A percentile compares a stretch with the other conserved stretches of the same genome.
Evolutionary conservation across 495 filamentous ascomycete genomes (phyloP).

Genomic region (Penicillium steckii): DNA sequence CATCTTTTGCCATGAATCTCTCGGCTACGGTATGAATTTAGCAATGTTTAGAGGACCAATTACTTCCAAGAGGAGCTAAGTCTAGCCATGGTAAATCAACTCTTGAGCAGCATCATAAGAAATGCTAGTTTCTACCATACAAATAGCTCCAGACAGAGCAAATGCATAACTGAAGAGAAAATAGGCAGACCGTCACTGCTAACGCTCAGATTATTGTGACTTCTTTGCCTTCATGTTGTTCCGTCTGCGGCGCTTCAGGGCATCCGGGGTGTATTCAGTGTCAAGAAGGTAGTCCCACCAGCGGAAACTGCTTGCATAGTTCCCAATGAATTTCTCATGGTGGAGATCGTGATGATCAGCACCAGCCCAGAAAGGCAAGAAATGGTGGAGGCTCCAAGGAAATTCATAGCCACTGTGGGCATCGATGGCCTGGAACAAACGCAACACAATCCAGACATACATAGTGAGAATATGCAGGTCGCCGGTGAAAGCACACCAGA

Average conservation of each 20-base stretch:
- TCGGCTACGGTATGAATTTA: conserved; percentile 10
- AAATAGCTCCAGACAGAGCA: conserved; percentile 12
- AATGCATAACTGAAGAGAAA: conserved; percentile 14
- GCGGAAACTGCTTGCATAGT: conserved; percentile 95
- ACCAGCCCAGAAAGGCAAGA: conserved; percentile 97
- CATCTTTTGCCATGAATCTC: conserved; percentile 12
- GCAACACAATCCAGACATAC: conserved; percentile 93
- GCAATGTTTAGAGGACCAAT: conserved; percentile 14
- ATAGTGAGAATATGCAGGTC: conserved; percentile 94
- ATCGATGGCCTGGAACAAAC: conserved; percentile 98
- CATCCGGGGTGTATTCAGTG: conserved; percentile 88
- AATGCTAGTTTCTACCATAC: conserved; percentile 10
- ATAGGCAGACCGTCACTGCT: conserved; percentile 12
- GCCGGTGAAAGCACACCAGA: conserved; percentile 80
- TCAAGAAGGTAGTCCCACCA: conserved; percentile 98
- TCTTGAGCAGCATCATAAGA: conserved; percentile 14
- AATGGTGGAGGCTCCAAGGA: conserved; percentile 91
- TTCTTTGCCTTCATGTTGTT: conserved; percentile 3
- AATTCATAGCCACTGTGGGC: conserved; percentile 97
- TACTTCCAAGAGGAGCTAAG: conserved; percentile 11
- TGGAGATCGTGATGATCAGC: conserved; percentile 95
- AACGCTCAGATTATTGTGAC: conserved; percentile 8
- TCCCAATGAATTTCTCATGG: conserved; percentile 96
- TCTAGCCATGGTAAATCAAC: conserved; percentile 13
- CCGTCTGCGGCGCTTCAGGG: conserved; percentile 74